A percentile compares a stretch with the other conserved stretches of the same genome.
phyloP scores from a whole-genome alignment of 2,329 filamentous ascomycete species.

The Didymella pomorum region DNA sequence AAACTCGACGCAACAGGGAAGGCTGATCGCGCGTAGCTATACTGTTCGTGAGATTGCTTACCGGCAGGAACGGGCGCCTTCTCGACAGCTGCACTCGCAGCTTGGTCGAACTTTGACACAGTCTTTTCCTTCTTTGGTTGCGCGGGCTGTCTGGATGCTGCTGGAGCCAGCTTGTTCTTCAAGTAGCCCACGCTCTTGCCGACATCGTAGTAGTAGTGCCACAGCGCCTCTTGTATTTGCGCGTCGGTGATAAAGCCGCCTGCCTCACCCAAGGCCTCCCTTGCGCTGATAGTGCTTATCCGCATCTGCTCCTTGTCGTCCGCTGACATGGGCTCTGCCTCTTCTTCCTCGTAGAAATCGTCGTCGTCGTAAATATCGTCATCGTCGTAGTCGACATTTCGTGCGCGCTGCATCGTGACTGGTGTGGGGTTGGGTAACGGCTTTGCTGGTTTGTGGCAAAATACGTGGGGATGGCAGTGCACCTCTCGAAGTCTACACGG shows the following conservation, averaged over 20 bases:
- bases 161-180: constrained; percentile 60
- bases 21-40: constrained; percentile 22
- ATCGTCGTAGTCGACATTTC: constrained; percentile 58
- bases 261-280: constrained; percentile 66
- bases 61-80: constrained; percentile 54
- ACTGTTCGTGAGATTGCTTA: constrained; percentile 51
- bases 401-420: constrained; percentile 52
- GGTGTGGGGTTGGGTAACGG: background rate
- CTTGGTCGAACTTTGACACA: constrained; percentile 57
- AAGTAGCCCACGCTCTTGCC: constrained; percentile 85
- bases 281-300: constrained; percentile 71
- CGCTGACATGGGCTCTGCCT: constrained; percentile 34
- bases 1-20: constrained; percentile 25
- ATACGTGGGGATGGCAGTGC: background rate
- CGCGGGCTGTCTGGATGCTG: constrained; percentile 35
- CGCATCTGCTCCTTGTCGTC: constrained; percentile 63
- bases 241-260: constrained; percentile 69
- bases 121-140: constrained; percentile 53
- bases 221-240: constrained; percentile 88
- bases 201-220: constrained; percentile 96
- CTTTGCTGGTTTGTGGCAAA: background rate
- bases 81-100: constrained; percentile 49
- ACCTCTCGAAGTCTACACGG: background rate
- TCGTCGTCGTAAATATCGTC: constrained; percentile 63
- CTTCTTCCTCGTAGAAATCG: constrained; percentile 51